Conservation (phyloP, 2,329 filamentous ascomycete genomes). For the Stagonosporopsis cucurbitacearum region DNA sequence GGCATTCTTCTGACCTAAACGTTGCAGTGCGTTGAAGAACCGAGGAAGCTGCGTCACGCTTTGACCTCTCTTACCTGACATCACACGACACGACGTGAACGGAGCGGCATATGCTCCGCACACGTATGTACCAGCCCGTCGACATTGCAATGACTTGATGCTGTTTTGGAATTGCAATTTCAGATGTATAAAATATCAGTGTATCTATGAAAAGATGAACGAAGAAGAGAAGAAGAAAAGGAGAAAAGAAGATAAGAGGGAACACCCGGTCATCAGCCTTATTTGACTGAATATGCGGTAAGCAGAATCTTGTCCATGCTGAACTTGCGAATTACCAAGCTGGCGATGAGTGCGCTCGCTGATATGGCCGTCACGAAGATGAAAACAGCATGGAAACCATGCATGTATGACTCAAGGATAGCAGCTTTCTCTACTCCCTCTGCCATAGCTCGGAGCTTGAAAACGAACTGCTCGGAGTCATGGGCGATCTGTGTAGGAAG, state of each 20-base stretch:
- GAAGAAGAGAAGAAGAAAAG: background rate
- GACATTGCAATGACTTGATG: background rate
- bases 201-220: background rate
- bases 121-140: background rate
- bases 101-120: background rate
- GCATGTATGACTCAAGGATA: constrained; percentile 33
- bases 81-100: background rate
- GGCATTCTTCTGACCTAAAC: too few species aligned
- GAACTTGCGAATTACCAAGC: constrained; percentile 38
- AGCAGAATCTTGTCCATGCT: constrained; percentile 40
- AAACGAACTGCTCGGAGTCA: constrained; percentile 39
- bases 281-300: constrained; percentile 29
- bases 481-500: constrained; percentile 34
- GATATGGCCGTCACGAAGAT: constrained; percentile 30
- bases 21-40: too few species aligned
- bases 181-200: background rate
- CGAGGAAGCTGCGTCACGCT: background rate
- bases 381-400: constrained; percentile 37
- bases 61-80: background rate
- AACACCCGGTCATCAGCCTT: background rate
- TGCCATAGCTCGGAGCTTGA: constrained; percentile 29
- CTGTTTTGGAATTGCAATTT: background rate
- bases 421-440: constrained; percentile 22
- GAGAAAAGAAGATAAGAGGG: background rate
- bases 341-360: constrained; percentile 33